phyloP scores from a whole-genome alignment of 305 asterid genomes.

The Fraxinus platypoda region DNA sequence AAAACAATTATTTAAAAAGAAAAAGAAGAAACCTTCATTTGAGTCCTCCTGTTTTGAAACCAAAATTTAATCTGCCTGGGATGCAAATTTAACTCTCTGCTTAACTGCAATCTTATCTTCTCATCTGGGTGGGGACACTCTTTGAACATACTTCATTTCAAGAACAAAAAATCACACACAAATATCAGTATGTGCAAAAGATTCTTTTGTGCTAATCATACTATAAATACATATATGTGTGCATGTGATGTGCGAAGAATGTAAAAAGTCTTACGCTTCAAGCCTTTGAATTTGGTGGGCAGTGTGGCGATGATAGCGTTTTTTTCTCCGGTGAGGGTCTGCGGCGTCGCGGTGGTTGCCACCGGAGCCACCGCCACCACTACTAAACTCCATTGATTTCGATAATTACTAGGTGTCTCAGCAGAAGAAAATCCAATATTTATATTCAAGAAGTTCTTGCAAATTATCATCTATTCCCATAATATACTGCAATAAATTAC shows the following conservation, averaged over 20 bases:
- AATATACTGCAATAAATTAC: conserved; percentile 35
- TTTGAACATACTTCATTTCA: conserved; percentile 56
- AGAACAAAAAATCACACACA: not conserved
- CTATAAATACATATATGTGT: not conserved
- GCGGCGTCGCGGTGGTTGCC: conserved; percentile 52
- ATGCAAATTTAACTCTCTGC: conserved; percentile 84
- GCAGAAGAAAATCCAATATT: not conserved
- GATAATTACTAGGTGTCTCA: not conserved
- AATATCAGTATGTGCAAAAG: not conserved
- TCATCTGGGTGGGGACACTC: conserved; percentile 98
- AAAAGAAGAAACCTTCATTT: conserved; percentile 64
- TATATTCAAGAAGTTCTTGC: conserved; percentile 31
- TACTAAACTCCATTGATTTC: conserved; percentile 54
- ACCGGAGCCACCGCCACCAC: conserved; percentile 54
- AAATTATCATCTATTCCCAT: conserved; percentile 45
- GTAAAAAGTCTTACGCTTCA: conserved; percentile 53
- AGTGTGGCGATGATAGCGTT: conserved; percentile 91
- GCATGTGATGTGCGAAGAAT: conserved; percentile 37
- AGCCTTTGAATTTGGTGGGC: conserved; percentile 89
- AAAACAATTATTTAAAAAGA: not conserved
- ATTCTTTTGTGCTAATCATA: not conserved
- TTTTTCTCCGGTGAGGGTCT: conserved; percentile 59
- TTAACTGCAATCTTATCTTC: conserved; percentile 70
- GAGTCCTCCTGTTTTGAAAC: conserved; percentile 96
- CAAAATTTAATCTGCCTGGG: conserved; percentile 96